phyloP scores from a whole-genome alignment of 2,329 filamentous ascomycete genomes.

The Aspergillus sp. region DNA sequence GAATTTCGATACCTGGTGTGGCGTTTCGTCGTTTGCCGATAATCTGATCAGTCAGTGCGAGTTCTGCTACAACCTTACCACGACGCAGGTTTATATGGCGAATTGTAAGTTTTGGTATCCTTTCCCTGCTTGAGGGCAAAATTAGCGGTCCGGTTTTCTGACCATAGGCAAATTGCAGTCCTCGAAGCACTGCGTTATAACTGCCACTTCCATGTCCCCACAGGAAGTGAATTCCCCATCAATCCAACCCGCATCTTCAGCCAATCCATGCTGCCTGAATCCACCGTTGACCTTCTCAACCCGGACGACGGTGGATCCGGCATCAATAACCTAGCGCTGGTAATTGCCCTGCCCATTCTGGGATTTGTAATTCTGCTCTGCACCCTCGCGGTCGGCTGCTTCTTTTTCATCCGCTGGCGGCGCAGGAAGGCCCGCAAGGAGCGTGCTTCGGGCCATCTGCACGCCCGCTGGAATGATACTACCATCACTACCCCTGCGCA shows the following conservation, averaged over 20 bases:
- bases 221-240: constrained; percentile 40
- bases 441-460: constrained; percentile 29
- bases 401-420: constrained; percentile 44
- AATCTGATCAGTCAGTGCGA: constrained; percentile 43
- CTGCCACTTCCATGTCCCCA: constrained; percentile 40
- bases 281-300: constrained; percentile 23
- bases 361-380: constrained; percentile 41
- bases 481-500: constrained; percentile 30
- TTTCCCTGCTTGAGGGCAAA: not conserved
- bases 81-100: constrained; percentile 39
- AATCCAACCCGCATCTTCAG: constrained; percentile 43
- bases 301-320: constrained; percentile 14
- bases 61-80: constrained; percentile 44
- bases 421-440: constrained; percentile 34
- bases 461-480: constrained; percentile 37
- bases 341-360: constrained; percentile 45
- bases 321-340: constrained; percentile 35
- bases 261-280: constrained; percentile 37
- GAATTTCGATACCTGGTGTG: constrained; percentile 41
- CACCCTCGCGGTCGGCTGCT: constrained; percentile 36
- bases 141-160: not conserved
- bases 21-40: constrained; percentile 38
- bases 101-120: constrained; percentile 41
- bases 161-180: constrained; percentile 28
- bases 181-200: constrained; percentile 47